These are phyloP conservation scores for Epichloe glyceriae DNA, from an alignment of 2,329 filamentous ascomycete species.

Conservation along the genomic window DNA sequence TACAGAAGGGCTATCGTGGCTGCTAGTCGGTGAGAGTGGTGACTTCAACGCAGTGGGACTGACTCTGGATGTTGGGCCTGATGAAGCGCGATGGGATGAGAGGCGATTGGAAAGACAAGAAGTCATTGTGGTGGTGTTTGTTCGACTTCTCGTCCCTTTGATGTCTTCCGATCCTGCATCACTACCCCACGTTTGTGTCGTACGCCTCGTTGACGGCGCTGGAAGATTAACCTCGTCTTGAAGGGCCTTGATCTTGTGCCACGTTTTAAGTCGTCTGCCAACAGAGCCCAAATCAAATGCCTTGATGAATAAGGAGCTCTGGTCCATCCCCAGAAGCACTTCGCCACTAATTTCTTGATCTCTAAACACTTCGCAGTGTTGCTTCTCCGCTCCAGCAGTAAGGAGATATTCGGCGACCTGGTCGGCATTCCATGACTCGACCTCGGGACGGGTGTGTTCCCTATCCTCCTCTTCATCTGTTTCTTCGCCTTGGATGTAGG, in stretches of 20 bases:
- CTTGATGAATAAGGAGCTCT: constrained; percentile 88
- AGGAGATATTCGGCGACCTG: constrained; percentile 86
- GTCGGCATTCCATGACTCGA: constrained; percentile 65
- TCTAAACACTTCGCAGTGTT: constrained; percentile 85
- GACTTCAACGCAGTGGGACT: constrained; percentile 31
- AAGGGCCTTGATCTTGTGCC: constrained; percentile 88
- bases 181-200: constrained; percentile 44
- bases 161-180: constrained; percentile 44
- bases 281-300: constrained; percentile 90
- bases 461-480: constrained; percentile 86
- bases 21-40: constrained; percentile 24
- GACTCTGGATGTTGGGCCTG: constrained; percentile 34
- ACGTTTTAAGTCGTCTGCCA: constrained; percentile 78
- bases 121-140: constrained; percentile 39
- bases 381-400: constrained; percentile 69
- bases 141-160: constrained; percentile 39
- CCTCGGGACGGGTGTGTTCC: constrained; percentile 55
- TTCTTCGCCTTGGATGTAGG: constrained; percentile 88
- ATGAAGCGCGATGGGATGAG: constrained; percentile 36
- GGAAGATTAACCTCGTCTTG: constrained; percentile 66
- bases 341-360: constrained; percentile 95
- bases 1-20: constrained; percentile 33
- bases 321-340: constrained; percentile 86
- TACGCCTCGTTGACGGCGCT: constrained; percentile 28
- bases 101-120: constrained; percentile 32